A percentile compares a stretch with the other conserved stretches of the same genome.
phyloP scores from a whole-genome alignment of 768 basidiomycete species.

The Rhodotorula kratochvilovae region DNA sequence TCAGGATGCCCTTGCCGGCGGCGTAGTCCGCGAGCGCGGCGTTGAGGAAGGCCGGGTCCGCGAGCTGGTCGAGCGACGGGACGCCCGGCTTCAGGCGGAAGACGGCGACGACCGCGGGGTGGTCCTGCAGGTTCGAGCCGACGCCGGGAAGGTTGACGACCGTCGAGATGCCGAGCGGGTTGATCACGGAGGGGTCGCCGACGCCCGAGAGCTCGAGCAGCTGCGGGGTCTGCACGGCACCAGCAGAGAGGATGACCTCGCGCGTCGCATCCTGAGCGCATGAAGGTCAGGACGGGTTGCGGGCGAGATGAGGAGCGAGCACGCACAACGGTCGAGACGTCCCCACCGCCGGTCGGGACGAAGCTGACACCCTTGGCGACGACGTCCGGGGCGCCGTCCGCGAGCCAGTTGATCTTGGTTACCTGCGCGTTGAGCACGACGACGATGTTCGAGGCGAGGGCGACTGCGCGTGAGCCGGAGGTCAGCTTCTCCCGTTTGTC shows the following conservation, averaged over 20 bases:
- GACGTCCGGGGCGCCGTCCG: neutral
- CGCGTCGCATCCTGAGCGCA: neutral
- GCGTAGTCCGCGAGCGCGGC: conserved; percentile 19
- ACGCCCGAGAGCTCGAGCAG: conserved; percentile 37
- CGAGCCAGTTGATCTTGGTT: conserved; percentile 36
- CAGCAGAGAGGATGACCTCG: conserved; percentile 43
- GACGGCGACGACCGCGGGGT: conserved; percentile 29
- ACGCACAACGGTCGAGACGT: neutral
- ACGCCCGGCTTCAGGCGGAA: conserved; percentile 27
- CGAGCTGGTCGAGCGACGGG: conserved; percentile 20
- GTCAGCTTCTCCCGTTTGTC: neutral
- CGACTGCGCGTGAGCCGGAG: neutral
- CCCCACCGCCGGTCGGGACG: conserved; percentile 1
- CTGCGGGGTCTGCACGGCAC: conserved; percentile 34
- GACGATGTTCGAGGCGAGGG: conserved; percentile 44
- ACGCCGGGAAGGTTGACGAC: conserved; percentile 51
- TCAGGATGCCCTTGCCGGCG: conserved; percentile 23
- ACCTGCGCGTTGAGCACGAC: conserved; percentile 51
- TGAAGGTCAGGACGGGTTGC: neutral
- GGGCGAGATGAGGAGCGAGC: too few relatives aligned
- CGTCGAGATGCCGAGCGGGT: conserved; percentile 41
- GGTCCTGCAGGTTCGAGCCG: conserved; percentile 51
- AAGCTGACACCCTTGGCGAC: conserved; percentile 21
- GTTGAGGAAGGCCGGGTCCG: neutral
- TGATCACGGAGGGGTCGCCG: conserved; percentile 21